Conservation (phyloP, 1,284 basidiomycete species). For the Lentinula novae-zelandiae region DNA sequence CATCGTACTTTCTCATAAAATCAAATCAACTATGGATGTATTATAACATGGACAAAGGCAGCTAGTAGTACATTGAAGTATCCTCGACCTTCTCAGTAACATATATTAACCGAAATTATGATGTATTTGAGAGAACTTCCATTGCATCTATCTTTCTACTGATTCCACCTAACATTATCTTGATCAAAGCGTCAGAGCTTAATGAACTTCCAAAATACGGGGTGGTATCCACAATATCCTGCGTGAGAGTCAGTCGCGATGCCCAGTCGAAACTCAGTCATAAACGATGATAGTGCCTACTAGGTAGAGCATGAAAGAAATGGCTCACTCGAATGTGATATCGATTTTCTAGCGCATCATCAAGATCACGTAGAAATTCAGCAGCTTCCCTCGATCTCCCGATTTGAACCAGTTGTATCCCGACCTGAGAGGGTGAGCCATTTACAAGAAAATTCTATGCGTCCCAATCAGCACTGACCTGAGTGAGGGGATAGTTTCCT, state of each 20-base stretch:
- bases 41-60: too few relatives aligned
- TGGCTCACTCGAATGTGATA: background rate
- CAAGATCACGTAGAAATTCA: constrained; percentile 6
- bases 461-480: constrained; percentile 31
- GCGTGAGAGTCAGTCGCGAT: too few relatives aligned
- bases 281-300: too few relatives aligned
- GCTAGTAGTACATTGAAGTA: too few relatives aligned
- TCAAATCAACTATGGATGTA: background rate
- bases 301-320: too few relatives aligned
- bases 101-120: too few relatives aligned
- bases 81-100: too few relatives aligned
- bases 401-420: constrained; percentile 16
- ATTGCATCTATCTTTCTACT: constrained; percentile 10
- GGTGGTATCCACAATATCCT: constrained; percentile 16
- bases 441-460: background rate
- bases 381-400: constrained; percentile 6
- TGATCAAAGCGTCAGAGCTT: constrained; percentile 11
- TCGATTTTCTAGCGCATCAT: constrained; percentile 4
- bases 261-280: too few relatives aligned
- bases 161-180: constrained; percentile 16
- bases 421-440: background rate
- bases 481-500: constrained; percentile 46
- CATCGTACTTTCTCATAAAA: background rate
- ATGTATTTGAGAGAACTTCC: background rate
- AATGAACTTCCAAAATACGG: constrained; percentile 11